A percentile compares a stretch with the other conserved stretches of the same genome.
Evolutionary conservation across 192 early-diverging fungal species (phyloP).

Genomic region (Paraglomus brasilianum): DNA sequence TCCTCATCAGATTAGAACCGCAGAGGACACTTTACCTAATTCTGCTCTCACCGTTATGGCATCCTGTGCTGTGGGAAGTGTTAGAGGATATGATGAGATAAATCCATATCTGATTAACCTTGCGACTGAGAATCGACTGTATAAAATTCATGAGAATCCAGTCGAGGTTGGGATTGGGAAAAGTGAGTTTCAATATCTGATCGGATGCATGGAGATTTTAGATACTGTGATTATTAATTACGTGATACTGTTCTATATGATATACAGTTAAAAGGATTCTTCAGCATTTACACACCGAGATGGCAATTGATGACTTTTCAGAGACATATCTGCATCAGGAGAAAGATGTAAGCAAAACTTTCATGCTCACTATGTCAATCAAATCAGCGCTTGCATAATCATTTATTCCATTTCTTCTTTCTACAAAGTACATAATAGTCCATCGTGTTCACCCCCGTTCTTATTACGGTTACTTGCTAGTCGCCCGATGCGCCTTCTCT

Average conservation of each 20-base stretch:
- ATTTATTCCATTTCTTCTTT: not conserved
- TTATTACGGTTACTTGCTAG: slow-evolving; percentile 87
- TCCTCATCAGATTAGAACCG: slow-evolving; percentile 85
- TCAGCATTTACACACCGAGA: slow-evolving; percentile 74
- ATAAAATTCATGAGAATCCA: slow-evolving; percentile 60
- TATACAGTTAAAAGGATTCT: slow-evolving; percentile 66
- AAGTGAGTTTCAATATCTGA: slow-evolving; percentile 42
- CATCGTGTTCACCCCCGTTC: slow-evolving; percentile 90
- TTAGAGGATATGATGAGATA: slow-evolving; percentile 97
- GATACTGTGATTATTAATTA: not conserved
- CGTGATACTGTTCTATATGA: not conserved
- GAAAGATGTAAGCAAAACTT: slow-evolving; percentile 61
- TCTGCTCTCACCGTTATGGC: slow-evolving; percentile 89
- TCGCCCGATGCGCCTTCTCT: slow-evolving; percentile 85
- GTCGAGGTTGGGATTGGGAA: slow-evolving; percentile 56
- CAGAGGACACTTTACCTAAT: slow-evolving; percentile 89
- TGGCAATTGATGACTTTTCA: slow-evolving; percentile 79
- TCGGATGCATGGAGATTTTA: slow-evolving; percentile 20
- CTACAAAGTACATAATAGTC: slow-evolving; percentile 77
- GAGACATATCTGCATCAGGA: slow-evolving; percentile 98
- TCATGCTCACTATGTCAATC: slow-evolving; percentile 2
- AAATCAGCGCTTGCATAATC: not conserved
- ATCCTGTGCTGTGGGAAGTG: slow-evolving; percentile 88
- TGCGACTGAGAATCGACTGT: slow-evolving; percentile 81
- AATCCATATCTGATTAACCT: slow-evolving; percentile 87